Evolutionary conservation across 345 rosid species (phyloP), one percentile per base, ranked within the genome.

Genomic region (Draba incana): DNA sequence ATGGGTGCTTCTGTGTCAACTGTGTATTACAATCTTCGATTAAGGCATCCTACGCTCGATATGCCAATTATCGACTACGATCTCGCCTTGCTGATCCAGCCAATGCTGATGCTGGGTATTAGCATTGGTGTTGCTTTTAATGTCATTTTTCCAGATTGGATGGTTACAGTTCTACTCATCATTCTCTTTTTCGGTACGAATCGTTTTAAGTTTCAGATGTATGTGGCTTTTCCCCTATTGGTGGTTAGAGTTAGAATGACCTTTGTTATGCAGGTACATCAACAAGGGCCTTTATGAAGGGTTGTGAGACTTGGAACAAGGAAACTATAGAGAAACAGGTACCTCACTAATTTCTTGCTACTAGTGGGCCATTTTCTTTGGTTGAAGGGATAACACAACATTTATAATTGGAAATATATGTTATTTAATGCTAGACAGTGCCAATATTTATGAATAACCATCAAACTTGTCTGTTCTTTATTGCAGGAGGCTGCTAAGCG

Each of bases 61-160:
- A 83, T 84, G 84, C 92, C 96, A 27, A 77, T 89, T 59, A 86
- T 92, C 6, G 98, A 92, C 76, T 89, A 89, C 70, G 90, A 92
- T 81, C 80, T 92, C 50, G 93, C 94, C 0, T 75, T 89, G 28
- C 80, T 92, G 8, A 84, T 92, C 46, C 98, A 92, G 67, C 98
- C 96, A 2, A 89, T 92, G 96, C 81, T 92, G 16, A 88, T 89
- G 85, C 77, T 92, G 33, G 98, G 96, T 31, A 82, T 92, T 57
- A 92, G 98, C 43, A 20, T 87, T 44, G 97, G 96, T 2, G 97
- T 91, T 42, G 77, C 90, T 20, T 85, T 86, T 62, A 86, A 86
- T 65, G 92, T 88, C 33, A 59, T 86, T 45, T 91, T 91, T 68
- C 86, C 96, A 0, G 92, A 92, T 68, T 88, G 93, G 96, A 74